Conservation (phyloP, 2,329 filamentous ascomycete genomes). For the Penicillium sp. region DNA sequence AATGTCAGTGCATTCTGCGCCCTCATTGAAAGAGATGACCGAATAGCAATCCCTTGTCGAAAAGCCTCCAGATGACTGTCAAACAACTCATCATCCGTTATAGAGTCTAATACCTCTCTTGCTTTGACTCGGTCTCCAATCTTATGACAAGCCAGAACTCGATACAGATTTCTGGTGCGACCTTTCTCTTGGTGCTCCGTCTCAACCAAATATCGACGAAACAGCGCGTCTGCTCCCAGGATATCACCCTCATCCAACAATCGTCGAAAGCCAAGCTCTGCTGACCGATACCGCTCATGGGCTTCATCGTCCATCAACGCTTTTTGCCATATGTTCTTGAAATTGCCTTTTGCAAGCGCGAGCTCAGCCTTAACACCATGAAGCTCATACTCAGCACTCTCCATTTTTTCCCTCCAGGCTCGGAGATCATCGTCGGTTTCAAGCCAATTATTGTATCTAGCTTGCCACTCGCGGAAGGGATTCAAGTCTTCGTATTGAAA, state of each 20-base stretch:
- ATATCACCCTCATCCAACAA: slow-evolving; percentile 13
- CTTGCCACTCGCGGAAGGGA: slow-evolving; percentile 10
- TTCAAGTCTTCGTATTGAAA: slow-evolving; percentile 9
- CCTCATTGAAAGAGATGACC: slow-evolving; percentile 6
- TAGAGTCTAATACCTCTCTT: slow-evolving; percentile 15
- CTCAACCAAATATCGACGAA: slow-evolving; percentile 15
- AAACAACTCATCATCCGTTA: slow-evolving; percentile 20
- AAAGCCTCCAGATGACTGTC: slow-evolving; percentile 10
- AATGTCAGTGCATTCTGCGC: slow-evolving; percentile 20
- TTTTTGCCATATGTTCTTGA: slow-evolving; percentile 13
- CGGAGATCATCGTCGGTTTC: slow-evolving; percentile 12
- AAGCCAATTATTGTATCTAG: slow-evolving; percentile 3
- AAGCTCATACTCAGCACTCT: background rate
- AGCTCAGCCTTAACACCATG: background rate
- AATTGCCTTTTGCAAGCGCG: background rate
- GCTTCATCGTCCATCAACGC: slow-evolving; percentile 9
- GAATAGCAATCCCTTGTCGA: slow-evolving; percentile 7
- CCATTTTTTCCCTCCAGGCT: background rate
- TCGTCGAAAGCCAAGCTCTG: slow-evolving; percentile 1
- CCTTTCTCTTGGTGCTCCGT: slow-evolving; percentile 5
- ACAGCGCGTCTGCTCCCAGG: slow-evolving; percentile 3
- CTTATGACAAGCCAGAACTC: slow-evolving; percentile 16
- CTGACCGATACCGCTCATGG: slow-evolving; percentile 3
- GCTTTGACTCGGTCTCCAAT: slow-evolving; percentile 19
- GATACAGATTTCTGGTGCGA: slow-evolving; percentile 14